Base-by-base conservation (phyloP, 441 rosid species). In the Rhodomyrtus psidioides region DNA sequence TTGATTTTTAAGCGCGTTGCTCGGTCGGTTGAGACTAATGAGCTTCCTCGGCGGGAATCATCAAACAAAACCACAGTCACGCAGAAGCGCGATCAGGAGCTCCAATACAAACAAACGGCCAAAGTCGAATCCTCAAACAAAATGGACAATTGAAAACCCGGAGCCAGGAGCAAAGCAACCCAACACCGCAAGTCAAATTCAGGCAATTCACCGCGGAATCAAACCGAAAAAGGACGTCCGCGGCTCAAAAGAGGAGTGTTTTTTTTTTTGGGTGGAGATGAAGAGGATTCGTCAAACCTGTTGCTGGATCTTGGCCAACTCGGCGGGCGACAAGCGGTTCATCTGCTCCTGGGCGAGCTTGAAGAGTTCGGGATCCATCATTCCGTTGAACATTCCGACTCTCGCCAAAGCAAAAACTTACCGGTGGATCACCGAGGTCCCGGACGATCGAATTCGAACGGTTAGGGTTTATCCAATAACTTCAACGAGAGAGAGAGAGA, bases 281-380 rank as follows among this genome's bases (percentile, higher is more conserved):
- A 8, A 12, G 53, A 74, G 21, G 19, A 57, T n/a, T 5, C 49
- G 79, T 1, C 79, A 42, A 84, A 95, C 99, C 99, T 95, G 98
- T 44, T 95, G 96, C 58, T 96, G 98, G 91, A 97, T 95, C 93
- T 88, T 93, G 58, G 98, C 93, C 42, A 95, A 86, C 83, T 96
- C 99, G 82, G 90, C 96, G 6, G 99, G 95, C 0, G 99, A 91
- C 98, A 96, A 94, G 85, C 97, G 97, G 86, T 95, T 95, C 93
- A 96, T 94, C 92, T 97, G 99, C 58, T 97, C 99, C 89, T 97
- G 98, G 83, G 98, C 99, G 51, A 95, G 87, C 49, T 90, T 93
- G 74, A 95, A 90, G 94, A 97, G 84, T 86, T 95, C 99, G 53
- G 99, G 99, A 95, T 97, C 98, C 98, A 96, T 95, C 96, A 90